Conservation (phyloP, 108 stramenopile genomes). For the Nitzschia putrida region DNA sequence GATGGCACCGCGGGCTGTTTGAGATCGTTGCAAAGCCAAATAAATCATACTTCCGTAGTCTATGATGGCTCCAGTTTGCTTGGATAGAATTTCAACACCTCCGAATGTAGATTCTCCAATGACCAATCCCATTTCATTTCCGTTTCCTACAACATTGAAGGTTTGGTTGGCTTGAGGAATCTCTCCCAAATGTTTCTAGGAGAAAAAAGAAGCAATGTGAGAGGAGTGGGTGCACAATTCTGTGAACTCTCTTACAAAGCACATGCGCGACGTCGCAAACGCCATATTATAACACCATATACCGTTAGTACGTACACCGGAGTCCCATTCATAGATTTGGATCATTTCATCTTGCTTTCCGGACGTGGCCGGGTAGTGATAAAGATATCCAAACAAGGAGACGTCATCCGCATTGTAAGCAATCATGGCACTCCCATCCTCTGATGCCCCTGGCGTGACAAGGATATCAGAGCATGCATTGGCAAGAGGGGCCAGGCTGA, state of each 20-base stretch:
- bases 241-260: not conserved
- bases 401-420: constrained; percentile 66
- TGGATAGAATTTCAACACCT: constrained; percentile 47
- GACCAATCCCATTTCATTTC: constrained; percentile 66
- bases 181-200: constrained; percentile 48
- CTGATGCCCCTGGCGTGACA: constrained; percentile 66
- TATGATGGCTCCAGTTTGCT: constrained; percentile 48
- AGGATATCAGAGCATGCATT: constrained; percentile 64
- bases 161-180: constrained; percentile 58
- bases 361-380: constrained; percentile 57
- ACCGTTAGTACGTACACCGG: constrained; percentile 39
- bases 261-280: not conserved
- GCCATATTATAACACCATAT: not conserved
- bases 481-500: not conserved
- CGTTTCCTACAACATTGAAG: constrained; percentile 76
- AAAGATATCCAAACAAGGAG: constrained; percentile 38
- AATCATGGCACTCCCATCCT: constrained; percentile 52
- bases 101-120: constrained; percentile 85
- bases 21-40: constrained; percentile 64
- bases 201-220: not conserved
- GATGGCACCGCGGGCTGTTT: constrained; percentile 65
- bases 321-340: constrained; percentile 70
- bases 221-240: not conserved
- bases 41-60: constrained; percentile 84
- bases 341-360: constrained; percentile 23